Conservation (phyloP, 2,329 filamentous ascomycete species). For the Scytalidium sp. region DNA sequence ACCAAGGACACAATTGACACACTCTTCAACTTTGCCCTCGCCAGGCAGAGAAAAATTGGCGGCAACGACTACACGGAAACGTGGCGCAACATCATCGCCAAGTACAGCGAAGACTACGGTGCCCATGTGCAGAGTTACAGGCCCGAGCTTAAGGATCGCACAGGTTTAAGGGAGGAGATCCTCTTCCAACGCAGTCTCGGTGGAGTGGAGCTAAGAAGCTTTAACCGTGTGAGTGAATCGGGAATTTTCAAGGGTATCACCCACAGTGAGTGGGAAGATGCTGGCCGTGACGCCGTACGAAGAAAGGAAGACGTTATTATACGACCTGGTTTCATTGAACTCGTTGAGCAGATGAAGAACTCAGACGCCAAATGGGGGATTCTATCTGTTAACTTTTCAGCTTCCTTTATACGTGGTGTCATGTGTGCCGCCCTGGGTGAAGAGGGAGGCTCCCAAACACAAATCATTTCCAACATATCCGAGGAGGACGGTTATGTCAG, state of each 20-base stretch:
- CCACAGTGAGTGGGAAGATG: constrained; percentile 9
- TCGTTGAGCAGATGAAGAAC: constrained; percentile 9
- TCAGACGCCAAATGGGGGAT: constrained; percentile 15
- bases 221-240: constrained; percentile 19
- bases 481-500: constrained; percentile 16
- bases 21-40: constrained; percentile 14
- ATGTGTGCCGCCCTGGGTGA: constrained; percentile 8
- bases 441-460: background rate
- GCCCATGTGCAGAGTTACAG: constrained; percentile 12
- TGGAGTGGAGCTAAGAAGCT: constrained; percentile 21
- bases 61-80: constrained; percentile 5
- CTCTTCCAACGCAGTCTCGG: constrained; percentile 14
- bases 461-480: constrained; percentile 16
- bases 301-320: constrained; percentile 12
- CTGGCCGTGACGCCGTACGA: constrained; percentile 13
- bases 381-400: constrained; percentile 23
- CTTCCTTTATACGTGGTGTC: constrained; percentile 19
- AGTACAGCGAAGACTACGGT: constrained; percentile 18
- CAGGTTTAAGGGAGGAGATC: constrained; percentile 15
- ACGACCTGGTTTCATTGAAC: constrained; percentile 15
- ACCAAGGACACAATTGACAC: constrained; percentile 22
- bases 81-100: constrained; percentile 9
- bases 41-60: constrained; percentile 4
- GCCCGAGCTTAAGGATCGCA: constrained; percentile 13
- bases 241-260: constrained; percentile 21